phyloP scores from a whole-genome alignment of 768 basidiomycete species.

The Amanita inopinata region DNA sequence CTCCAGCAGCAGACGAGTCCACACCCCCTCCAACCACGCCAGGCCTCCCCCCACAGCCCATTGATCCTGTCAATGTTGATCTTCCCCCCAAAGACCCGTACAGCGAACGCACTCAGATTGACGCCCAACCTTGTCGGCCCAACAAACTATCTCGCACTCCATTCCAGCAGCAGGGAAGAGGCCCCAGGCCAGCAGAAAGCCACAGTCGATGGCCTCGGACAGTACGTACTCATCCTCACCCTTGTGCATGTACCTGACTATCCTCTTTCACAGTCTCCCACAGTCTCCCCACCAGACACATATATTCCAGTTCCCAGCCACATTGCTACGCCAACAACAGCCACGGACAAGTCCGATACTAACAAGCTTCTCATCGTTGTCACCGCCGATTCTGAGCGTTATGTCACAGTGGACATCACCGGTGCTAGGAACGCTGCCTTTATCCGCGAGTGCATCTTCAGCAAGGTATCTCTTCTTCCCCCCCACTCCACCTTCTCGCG shows the following conservation, averaged over 20 bases:
- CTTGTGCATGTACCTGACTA: slow-evolving; percentile 17
- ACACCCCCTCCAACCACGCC: slow-evolving; percentile 69
- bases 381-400: slow-evolving; percentile 70
- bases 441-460: slow-evolving; percentile 74
- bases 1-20: slow-evolving; percentile 49
- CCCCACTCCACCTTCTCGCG: slow-evolving; percentile 6
- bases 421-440: slow-evolving; percentile 53
- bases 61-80: not conserved
- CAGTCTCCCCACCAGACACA: slow-evolving; percentile 26
- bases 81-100: not conserved
- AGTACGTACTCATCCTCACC: slow-evolving; percentile 18
- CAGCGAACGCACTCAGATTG: not conserved
- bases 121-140: slow-evolving; percentile 17
- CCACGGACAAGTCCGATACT: slow-evolving; percentile 12
- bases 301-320: slow-evolving; percentile 19
- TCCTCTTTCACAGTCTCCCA: slow-evolving; percentile 27
- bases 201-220: slow-evolving; percentile 23
- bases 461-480: slow-evolving; percentile 43
- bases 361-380: slow-evolving; percentile 51
- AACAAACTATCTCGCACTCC: slow-evolving; percentile 25
- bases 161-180: slow-evolving; percentile 13
- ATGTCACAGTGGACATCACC: slow-evolving; percentile 62
- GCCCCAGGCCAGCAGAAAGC: slow-evolving; percentile 5
- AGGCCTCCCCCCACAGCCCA: slow-evolving; percentile 30
- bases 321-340: slow-evolving; percentile 19